Percentiles rank a stretch among this genome's conserved stretches.
phyloP scores from a whole-genome alignment of 139 green algal species.

The Volvox africanus region DNA sequence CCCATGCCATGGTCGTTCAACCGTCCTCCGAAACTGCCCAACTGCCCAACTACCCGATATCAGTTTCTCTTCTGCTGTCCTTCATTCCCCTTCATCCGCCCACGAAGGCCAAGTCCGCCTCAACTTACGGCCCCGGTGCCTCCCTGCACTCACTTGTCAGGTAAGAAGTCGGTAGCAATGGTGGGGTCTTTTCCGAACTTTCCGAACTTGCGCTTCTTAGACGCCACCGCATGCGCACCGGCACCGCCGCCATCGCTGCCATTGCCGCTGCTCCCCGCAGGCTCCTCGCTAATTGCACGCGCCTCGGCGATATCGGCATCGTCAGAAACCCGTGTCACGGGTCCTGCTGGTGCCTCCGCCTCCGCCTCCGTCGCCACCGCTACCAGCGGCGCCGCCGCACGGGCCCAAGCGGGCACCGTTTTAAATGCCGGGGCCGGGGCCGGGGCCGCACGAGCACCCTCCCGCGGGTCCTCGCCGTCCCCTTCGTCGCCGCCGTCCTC shows the following conservation, averaged over 20 bases:
- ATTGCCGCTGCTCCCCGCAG: constrained; percentile 40
- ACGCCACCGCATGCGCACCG: background rate
- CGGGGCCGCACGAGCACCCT: background rate
- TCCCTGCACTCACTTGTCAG: constrained; percentile 75
- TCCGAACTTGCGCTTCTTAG: constrained; percentile 59
- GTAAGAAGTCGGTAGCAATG: constrained; percentile 90
- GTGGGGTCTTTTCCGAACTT: constrained; percentile 91
- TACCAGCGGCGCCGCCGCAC: background rate
- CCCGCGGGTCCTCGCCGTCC: constrained; percentile 26
- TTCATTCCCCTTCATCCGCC: too few relatives aligned
- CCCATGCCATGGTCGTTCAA: too few relatives aligned
- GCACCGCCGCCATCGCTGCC: constrained; percentile 8
- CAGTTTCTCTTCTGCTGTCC: too few relatives aligned
- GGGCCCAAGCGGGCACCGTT: background rate
- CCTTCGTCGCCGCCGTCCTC: constrained; percentile 51
- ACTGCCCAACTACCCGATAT: too few relatives aligned
- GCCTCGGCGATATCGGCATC: background rate
- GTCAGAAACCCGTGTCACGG: background rate
- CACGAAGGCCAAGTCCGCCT: too few relatives aligned
- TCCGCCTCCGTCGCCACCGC: background rate
- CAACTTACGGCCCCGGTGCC: too few relatives aligned
- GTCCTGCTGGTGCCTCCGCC: background rate
- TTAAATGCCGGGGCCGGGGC: constrained; percentile 33
- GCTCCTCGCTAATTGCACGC: constrained; percentile 33
- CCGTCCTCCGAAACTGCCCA: too few relatives aligned